Evolutionary conservation across 805 yeast genomes (phyloP).

Genomic region (Metschnikowia arizonensis): DNA sequence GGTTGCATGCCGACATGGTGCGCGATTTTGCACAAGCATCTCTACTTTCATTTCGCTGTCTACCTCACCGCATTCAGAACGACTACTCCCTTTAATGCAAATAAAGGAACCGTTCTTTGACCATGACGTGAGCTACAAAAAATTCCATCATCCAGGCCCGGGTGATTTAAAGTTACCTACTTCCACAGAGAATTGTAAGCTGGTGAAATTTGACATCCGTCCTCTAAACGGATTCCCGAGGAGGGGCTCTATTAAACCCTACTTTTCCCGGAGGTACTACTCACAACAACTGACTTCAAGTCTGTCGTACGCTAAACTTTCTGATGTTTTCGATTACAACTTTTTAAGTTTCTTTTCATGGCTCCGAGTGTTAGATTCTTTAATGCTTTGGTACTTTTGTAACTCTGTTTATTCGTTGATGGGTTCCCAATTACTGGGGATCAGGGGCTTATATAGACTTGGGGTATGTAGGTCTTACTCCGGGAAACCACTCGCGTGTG

Average conservation of each 20-base stretch:
- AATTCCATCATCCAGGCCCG: slow-evolving; percentile 4
- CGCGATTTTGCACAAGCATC: slow-evolving; percentile 1
- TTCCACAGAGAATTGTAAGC: slow-evolving; percentile 10
- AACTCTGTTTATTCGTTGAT: too few relatives aligned
- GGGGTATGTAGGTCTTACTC: too few relatives aligned
- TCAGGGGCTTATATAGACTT: too few relatives aligned
- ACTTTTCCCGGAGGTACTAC: slow-evolving; percentile 9
- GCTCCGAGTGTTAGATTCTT: too few relatives aligned
- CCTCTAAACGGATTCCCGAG: slow-evolving; percentile 10
- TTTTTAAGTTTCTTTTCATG: slow-evolving; percentile 7
- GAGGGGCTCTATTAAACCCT: slow-evolving; percentile 18
- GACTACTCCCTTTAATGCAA: slow-evolving; percentile 10
- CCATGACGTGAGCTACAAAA: slow-evolving; percentile 13
- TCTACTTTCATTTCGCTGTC: neutral
- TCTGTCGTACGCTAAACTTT: slow-evolving; percentile 15
- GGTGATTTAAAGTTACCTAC: slow-evolving; percentile 11
- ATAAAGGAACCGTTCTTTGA: slow-evolving; percentile 16
- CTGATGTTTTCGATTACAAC: slow-evolving; percentile 18
- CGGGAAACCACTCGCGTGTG: too few relatives aligned
- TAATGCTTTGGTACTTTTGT: too few relatives aligned
- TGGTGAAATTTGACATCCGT: slow-evolving; percentile 7
- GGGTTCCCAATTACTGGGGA: too few relatives aligned
- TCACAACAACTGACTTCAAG: slow-evolving; percentile 8
- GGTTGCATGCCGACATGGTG: neutral
- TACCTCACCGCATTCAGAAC: neutral